Evolutionary conservation across 495 filamentous ascomycete species (phyloP).

Genomic region (Hyaloscypha hepaticicola): DNA sequence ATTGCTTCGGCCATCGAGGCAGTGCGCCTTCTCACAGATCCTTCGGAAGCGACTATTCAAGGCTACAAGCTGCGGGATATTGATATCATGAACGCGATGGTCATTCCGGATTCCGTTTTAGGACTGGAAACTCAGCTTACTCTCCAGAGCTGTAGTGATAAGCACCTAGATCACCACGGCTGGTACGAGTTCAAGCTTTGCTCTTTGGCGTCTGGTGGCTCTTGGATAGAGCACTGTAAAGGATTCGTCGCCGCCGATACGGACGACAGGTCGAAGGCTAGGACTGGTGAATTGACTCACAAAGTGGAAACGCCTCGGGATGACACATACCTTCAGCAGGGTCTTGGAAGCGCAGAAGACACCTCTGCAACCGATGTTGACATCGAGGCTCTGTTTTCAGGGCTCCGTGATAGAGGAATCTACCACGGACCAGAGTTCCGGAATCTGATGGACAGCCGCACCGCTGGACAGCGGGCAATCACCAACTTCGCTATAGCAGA

Average conservation of each 20-base stretch:
- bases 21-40: slow-evolving; percentile 35
- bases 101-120: background rate
- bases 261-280: no score
- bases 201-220: background rate
- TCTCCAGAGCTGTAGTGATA: background rate
- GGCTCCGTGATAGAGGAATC: no score
- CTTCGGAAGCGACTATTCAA: background rate
- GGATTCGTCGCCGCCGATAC: background rate
- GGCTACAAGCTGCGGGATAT: slow-evolving; percentile 15
- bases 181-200: slow-evolving; percentile 18
- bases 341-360: no score
- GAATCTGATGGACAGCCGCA: no score
- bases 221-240: slow-evolving; percentile 12
- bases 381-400: no score
- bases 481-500: no score
- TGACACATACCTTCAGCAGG: no score
- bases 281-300: no score
- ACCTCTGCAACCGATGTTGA: no score
- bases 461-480: no score
- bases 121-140: slow-evolving; percentile 9
- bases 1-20: slow-evolving; percentile 50
- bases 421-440: no score
- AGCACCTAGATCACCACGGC: background rate
- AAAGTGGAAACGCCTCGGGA: no score
- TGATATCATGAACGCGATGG: slow-evolving; percentile 2